Evolutionary conservation across 805 yeast species (phyloP), one percentile per base, ranked within the genome.

Genomic region (Kluyveromyces siamensis): DNA sequence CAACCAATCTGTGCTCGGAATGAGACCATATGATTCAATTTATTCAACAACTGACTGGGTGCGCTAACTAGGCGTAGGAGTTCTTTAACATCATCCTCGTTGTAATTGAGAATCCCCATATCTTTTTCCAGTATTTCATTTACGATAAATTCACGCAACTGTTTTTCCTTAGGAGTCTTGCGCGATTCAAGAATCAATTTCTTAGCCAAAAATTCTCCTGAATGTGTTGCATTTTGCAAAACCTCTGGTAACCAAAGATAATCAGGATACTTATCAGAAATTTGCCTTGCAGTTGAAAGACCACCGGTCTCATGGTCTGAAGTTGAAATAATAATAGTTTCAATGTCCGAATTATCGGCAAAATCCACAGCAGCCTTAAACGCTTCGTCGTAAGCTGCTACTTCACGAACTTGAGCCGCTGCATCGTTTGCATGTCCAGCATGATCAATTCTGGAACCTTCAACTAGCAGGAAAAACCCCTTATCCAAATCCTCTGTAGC

Each of bases 251-350:
- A 78, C 96, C 96, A 90, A 50, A 80, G 61, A 61, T 89, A 89
- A 50, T 88, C 95, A 1, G 97, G 97, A 63, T 89, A 88, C 1
- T 63, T 62, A 3, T 72, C 64, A 6, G 80, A 61, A 37, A 85
- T 66, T 71, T 90, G 96, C 67, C 90, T 79, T 0, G 96, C 88
- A 42, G 87, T 77, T n/a, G 85, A 84, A 54, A 90, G 73, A 0
- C 97, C 98, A 53, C 98, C 98, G 25, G 97, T 90, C 65, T 90
- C 98, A 70, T 90, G 98, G 65, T 90, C 97, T 21, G 95, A 84
- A 2, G 96, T 88, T 25, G 91, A 80, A 40, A 90, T 72, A 39
- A 87, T 76, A 41, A 84, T 72, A 2, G 96, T 87, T 56, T 88
- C 96, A 11, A 77, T 80, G 45, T 84, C 87, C 2, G 84, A 60